Evolutionary conservation across 345 rosid species (phyloP), one percentile per base, ranked within the genome.

Genomic region (Eucalyptus erythrocorys): DNA sequence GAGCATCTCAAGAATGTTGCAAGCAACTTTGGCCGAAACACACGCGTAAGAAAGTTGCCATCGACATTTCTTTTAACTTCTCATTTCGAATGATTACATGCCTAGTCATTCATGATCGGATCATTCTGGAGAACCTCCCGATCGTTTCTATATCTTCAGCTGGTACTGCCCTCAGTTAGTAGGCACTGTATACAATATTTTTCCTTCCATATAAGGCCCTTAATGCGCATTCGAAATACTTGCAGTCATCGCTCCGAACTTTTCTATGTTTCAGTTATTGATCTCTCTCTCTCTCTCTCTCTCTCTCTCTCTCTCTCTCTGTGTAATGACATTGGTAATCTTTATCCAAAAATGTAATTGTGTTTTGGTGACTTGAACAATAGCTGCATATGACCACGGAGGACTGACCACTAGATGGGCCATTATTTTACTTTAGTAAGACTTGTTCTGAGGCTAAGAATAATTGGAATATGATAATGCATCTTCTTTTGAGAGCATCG

Each of bases 11-110:
- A 21, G 55, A 55, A 88, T 93, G 88, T 80, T 93, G 86, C 89
- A 94, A 84, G 66, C 88, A 79, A 94, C 93, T 86, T 86, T 94
- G 5, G 87, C 34, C 32, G 89, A 92, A 76, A 92, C 93, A 53
- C 96, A 93, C 37, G 76, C 16, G 96, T 93, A 91, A 90, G 91
- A 76, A 19, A 76, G 84, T 40, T 40, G 0, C 47, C 84, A 37
- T 76, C 15, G 13, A 22, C 16, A 40, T 76, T 40, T 76, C 84
- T 40, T 76, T 76, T 22, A 10, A 40, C 84, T 76, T 40, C 30
- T 40, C 24, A 22, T 47, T 19, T 84, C 26, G 22, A 21, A 55
- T 21, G 37, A 34, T 61, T 76, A 24, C 45, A 48, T 32, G 76
- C 40, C 81, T 22, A 64, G 12, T 3, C 37, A 16, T 48, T 85